Percentiles rank a stretch among this genome's conserved stretches.
Evolutionary conservation across 257 asterid genomes (phyloP).

Genomic region (Perilla frutescens): DNA sequence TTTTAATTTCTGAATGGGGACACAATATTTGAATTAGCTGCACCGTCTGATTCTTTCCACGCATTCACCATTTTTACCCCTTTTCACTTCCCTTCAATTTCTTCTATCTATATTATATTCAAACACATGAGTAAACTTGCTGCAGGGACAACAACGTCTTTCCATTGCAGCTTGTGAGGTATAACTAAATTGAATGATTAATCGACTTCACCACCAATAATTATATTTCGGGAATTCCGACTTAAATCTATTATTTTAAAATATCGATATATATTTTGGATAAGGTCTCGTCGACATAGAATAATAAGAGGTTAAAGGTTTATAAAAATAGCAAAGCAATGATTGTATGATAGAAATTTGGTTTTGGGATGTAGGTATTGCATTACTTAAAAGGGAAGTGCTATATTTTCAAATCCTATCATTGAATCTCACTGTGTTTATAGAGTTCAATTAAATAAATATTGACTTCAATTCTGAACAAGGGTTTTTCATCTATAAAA

Average conservation of each 20-base stretch:
- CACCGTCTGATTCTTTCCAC: conserved; percentile 29
- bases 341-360: conserved; percentile 22
- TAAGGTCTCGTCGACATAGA: not conserved
- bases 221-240: not conserved
- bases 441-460: too few species aligned
- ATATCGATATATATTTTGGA: not conserved
- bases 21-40: conserved; percentile 28
- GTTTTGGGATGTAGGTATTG: conserved; percentile 17
- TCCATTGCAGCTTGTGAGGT: not conserved
- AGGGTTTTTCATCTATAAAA: too few species aligned
- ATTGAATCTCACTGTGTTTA: conserved; percentile 6
- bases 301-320: not conserved
- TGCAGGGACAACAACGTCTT: conserved; percentile 32
- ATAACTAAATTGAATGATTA: not conserved
- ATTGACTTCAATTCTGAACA: too few species aligned
- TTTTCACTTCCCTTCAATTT: not conserved
- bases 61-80: conserved; percentile 28
- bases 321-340: conserved; percentile 22
- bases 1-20: conserved; percentile 30
- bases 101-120: not conserved
- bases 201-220: not conserved
- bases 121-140: too few species aligned
- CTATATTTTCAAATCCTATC: not conserved
- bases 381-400: conserved; percentile 39
- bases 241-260: not conserved